Evolutionary conservation across 345 rosid species (phyloP), one percentile per base, ranked within the genome.

Genomic region (Rhodamnia rubescens): DNA sequence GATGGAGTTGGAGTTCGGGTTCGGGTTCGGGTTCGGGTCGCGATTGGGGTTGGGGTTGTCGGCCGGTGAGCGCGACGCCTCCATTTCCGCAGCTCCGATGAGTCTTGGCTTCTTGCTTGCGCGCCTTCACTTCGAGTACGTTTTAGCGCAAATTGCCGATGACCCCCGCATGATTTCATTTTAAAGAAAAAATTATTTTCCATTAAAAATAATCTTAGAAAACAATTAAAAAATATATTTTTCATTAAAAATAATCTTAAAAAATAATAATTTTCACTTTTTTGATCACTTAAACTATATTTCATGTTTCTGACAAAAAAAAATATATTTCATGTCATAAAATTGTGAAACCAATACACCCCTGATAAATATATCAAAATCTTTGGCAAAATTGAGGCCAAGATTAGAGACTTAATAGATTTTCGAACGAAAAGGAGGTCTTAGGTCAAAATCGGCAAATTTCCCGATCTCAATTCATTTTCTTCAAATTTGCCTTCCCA

Each of bases 41-140:
- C 87, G 88, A 29, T 51, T 85, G 27, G 87, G 85, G 83, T 20
- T 88, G 53, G 85, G 69, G 55, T 83, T 50, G 82, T 88, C 81
- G 81, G 86, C 56, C 18, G 89, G 82, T 15, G 87, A 85, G 87
- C 90, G 90, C 85, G 94, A 88, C 44, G 88, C 91, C 86, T 96
- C 98, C 98, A 96, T 94, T 83, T n/a, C 59, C 55, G 53, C 10
- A 42, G 40, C 24, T 51, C 54, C 83, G 82, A 51, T 74, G 53
- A 36, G 53, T 50, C 85, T 11, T 6, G 55, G 54, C 85, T 50
- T 16, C 55, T 14, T 10, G 8, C 56, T 11, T 4, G 42, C 16
- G 36, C 53, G 32, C 85, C 78, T 36, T 69, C 26, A 36, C 42
- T 36, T 8, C 78, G 11, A 69, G 47, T 9, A 6, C 26, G 47